A percentile compares a stretch with the other conserved stretches of the same genome.
Conservation (phyloP, 805 yeast species). For the Ogataea thermomethanolica region DNA sequence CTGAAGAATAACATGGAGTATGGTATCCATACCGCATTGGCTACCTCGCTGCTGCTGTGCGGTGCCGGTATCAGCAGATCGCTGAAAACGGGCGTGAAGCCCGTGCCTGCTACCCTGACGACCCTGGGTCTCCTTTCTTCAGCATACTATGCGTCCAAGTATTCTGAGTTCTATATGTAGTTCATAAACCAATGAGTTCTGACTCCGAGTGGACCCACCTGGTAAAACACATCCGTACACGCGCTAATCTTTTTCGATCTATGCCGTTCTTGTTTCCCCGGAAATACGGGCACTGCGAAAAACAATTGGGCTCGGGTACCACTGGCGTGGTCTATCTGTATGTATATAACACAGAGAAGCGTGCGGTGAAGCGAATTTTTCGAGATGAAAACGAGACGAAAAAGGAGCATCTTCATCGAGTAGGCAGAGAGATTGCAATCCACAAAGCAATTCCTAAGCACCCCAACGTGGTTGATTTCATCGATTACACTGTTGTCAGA, state of each 20-base stretch:
- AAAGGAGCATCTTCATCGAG: constrained; percentile 38
- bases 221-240: constrained; percentile 34
- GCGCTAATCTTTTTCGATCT: constrained; percentile 38
- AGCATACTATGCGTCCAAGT: constrained; percentile 69
- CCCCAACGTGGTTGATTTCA: constrained; percentile 35
- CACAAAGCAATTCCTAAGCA: constrained; percentile 29
- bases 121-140: constrained; percentile 62
- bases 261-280: constrained; percentile 11
- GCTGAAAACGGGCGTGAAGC: constrained; percentile 52
- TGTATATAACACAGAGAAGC: constrained; percentile 7
- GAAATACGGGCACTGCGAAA: constrained; percentile 17
- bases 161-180: constrained; percentile 58
- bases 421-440: constrained; percentile 36
- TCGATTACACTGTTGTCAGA: constrained; percentile 30
- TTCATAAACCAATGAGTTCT: neutral
- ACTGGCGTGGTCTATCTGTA: constrained; percentile 17
- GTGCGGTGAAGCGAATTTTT: constrained; percentile 47
- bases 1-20: constrained; percentile 67
- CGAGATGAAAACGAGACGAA: constrained; percentile 39
- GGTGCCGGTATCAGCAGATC: constrained; percentile 69
- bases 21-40: constrained; percentile 79
- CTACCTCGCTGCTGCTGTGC: constrained; percentile 61
- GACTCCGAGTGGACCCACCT: constrained; percentile 14
- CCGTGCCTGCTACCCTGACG: constrained; percentile 68
- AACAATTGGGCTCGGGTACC: constrained; percentile 18